Evolutionary conservation across 495 filamentous ascomycete genomes (phyloP), one percentile per base, ranked within the genome.

Genomic region (Friedmanniomyces endolithicus): DNA sequence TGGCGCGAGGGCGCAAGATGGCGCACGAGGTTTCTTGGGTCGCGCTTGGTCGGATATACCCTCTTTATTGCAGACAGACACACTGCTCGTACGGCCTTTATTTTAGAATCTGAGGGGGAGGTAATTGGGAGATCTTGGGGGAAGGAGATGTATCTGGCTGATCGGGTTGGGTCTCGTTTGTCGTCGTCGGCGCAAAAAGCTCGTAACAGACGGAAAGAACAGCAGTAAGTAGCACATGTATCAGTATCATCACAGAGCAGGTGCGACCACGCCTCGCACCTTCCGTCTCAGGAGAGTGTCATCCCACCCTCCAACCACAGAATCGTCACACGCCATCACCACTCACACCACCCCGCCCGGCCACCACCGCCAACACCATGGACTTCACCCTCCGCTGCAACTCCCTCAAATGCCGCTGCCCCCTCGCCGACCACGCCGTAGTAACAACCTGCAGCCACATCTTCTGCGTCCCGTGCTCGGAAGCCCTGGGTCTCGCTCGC

Each of bases 391-490:
- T 95, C 17, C 74, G 80, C 31, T 97, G 90, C 74, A 95, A 98
- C 67, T 76, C 78, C 33, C 75, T 89, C 22, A 88, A 83, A 55
- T 96, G 90, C 59, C 79, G 87, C 39, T 67, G 68, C n/a, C 76
- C 83, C 55, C 74, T 95, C 34, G 77, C 78, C 25, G 82, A 87
- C 45, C 77, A 79, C 51, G 90, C 90, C 3, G 79, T 95, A 0
- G 89, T 96, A 35, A 95, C 90, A 4, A 94, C 87, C 22, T 97
- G 90, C 78, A 94, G 90, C 52, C 92, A 96, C 67, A 83, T 90
- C 52, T 90, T 95, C 69, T 96, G 92, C 65, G 65, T 83, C 9
- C 69, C 74, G 25, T 98, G 92, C 64, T 85, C 87, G 41, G 75
- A 83, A 24, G 70, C 63, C 11, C 73, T 84, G 2, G 84, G 85